Evolutionary conservation across 768 basidiomycete species (phyloP).

Genomic region (Tylopilus felleus): DNA sequence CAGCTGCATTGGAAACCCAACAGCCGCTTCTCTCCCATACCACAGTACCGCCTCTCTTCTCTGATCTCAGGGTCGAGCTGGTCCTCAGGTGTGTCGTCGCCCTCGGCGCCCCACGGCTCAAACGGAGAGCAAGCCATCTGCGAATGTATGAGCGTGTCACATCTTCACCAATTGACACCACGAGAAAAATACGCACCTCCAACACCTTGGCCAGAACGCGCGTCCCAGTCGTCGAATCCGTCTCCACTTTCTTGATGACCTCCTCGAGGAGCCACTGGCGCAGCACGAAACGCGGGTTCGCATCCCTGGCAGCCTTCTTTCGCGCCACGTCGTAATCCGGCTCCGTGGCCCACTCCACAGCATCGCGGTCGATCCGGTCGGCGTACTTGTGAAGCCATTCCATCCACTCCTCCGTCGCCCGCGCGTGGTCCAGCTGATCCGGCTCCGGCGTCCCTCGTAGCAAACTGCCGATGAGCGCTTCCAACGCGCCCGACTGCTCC

Average conservation of each 20-base stretch:
- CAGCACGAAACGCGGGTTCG: slow-evolving; percentile 89
- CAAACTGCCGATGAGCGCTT: slow-evolving; percentile 42
- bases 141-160: neutral
- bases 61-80: slow-evolving; percentile 43
- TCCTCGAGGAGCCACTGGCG: slow-evolving; percentile 97
- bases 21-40: slow-evolving; percentile 69
- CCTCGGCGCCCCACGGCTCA: slow-evolving; percentile 83
- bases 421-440: slow-evolving; percentile 39
- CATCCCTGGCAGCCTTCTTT: slow-evolving; percentile 46
- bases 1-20: slow-evolving; percentile 94
- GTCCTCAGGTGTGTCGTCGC: slow-evolving; percentile 39
- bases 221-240: slow-evolving; percentile 60
- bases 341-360: slow-evolving; percentile 41
- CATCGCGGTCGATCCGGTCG: slow-evolving; percentile 52
- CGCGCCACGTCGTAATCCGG: slow-evolving; percentile 45
- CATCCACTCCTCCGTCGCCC: slow-evolving; percentile 51
- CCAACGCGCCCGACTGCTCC: slow-evolving; percentile 23
- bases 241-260: slow-evolving; percentile 73
- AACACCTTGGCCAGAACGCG: slow-evolving; percentile 75
- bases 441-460: slow-evolving; percentile 48
- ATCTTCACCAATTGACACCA: too few species aligned
- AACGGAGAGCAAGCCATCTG: slow-evolving; percentile 89
- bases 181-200: slow-evolving; percentile 47
- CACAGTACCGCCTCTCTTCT: slow-evolving; percentile 76
- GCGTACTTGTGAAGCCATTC: slow-evolving; percentile 66